Conservation (phyloP, 2,329 filamentous ascomycete genomes). For the Zymoseptoria pseudotritici region DNA sequence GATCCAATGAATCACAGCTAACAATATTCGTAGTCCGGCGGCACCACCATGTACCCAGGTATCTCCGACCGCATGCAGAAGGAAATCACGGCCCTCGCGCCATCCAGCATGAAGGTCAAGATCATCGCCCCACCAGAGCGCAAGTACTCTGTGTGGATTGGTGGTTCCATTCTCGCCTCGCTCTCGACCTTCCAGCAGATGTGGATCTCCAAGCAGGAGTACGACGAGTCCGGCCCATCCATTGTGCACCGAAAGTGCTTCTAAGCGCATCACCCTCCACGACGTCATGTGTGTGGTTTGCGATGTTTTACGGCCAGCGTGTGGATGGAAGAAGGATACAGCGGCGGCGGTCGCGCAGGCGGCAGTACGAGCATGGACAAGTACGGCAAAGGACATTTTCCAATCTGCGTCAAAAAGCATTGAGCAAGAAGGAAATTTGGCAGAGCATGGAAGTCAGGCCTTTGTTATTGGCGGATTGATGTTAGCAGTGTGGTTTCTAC, state of each 20-base stretch:
- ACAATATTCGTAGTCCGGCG: slow-evolving; percentile 69
- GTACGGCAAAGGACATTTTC: not conserved
- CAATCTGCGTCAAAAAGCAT: slow-evolving; percentile 6
- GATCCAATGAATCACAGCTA: slow-evolving; percentile 22
- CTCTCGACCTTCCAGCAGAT: slow-evolving; percentile 99
- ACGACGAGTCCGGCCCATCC: slow-evolving; percentile 98
- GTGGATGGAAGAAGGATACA: not conserved
- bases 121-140: slow-evolving; percentile 99
- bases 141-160: slow-evolving; percentile 99
- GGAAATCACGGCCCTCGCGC: slow-evolving; percentile 98
- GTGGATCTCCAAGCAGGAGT: slow-evolving; percentile 99
- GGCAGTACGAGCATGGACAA: not conserved
- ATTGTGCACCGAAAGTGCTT: slow-evolving; percentile 99
- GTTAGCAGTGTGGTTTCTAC: not conserved
- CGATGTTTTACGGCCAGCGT: not conserved
- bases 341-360: slow-evolving; percentile 1
- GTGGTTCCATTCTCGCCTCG: slow-evolving; percentile 99
- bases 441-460: slow-evolving; percentile 5
- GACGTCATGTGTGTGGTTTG: not conserved
- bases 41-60: slow-evolving; percentile 99
- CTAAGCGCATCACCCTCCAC: slow-evolving; percentile 53
- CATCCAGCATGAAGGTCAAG: slow-evolving; percentile 99
- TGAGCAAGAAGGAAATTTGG: slow-evolving; percentile 12
- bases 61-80: slow-evolving; percentile 99
- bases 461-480: not conserved